Evolutionary conservation across 169 alveolate species (phyloP).

Genomic region (Eimeria acervulina): DNA sequence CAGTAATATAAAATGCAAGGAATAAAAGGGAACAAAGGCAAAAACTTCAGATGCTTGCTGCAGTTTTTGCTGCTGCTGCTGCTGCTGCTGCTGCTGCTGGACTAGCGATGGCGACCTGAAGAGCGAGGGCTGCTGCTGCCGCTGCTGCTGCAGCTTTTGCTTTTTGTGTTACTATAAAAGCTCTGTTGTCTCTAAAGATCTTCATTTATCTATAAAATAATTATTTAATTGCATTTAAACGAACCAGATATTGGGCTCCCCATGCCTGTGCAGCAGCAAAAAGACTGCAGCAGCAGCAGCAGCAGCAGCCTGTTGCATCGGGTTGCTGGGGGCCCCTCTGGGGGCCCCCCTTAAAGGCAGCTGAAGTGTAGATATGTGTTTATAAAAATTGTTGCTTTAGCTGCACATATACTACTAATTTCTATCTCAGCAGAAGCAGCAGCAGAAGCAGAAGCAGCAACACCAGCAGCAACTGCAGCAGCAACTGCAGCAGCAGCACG

Average conservation of each 20-base stretch:
- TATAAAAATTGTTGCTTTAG: too few relatives aligned
- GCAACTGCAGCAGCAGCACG: neutral
- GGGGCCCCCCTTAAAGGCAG: too few relatives aligned
- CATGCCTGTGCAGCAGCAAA: too few relatives aligned
- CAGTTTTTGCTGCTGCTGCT: slow-evolving; percentile 34
- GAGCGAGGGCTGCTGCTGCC: neutral
- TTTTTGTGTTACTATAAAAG: neutral
- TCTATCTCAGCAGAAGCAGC: neutral
- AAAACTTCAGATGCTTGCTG: neutral
- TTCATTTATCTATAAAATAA: too few relatives aligned
- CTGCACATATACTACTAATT: too few relatives aligned
- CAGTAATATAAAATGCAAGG: neutral
- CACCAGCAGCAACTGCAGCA: neutral
- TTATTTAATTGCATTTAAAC: too few relatives aligned
- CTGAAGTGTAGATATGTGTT: too few relatives aligned
- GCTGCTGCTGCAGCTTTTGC: neutral
- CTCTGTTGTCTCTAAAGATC: neutral
- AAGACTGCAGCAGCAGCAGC: too few relatives aligned
- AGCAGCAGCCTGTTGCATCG: too few relatives aligned
- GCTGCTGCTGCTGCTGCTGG: slow-evolving; percentile 43
- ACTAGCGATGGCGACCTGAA: neutral
- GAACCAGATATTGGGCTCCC: too few relatives aligned
- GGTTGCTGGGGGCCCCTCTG: too few relatives aligned
- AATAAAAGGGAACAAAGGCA: neutral
- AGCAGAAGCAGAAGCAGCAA: neutral